These are phyloP conservation scores for Fusarium sp. DNA, from an alignment of 2,329 filamentous ascomycete genomes.

Conservation along the genomic window DNA sequence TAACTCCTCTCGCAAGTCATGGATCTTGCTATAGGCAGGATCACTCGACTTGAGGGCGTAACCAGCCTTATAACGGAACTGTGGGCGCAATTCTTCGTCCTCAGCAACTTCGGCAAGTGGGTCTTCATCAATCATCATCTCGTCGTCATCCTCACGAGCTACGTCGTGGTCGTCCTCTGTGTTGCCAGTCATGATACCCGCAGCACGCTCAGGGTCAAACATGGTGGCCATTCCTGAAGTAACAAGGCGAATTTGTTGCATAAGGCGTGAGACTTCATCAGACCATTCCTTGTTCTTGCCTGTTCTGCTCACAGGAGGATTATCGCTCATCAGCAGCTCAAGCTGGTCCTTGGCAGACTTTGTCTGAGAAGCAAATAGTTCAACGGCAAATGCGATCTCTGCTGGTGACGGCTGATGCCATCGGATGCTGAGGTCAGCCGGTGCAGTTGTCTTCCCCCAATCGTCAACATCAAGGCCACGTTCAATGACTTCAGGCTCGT, in stretches of 20 bases:
- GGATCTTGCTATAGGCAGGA: constrained; percentile 78
- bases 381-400: constrained; percentile 89
- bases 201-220: constrained; percentile 82
- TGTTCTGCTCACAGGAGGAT: constrained; percentile 85
- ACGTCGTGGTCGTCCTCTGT: constrained; percentile 64
- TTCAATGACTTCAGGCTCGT: constrained; percentile 79
- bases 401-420: constrained; percentile 88
- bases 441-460: constrained; percentile 84
- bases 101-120: constrained; percentile 73
- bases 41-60: constrained; percentile 73
- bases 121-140: constrained; percentile 59
- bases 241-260: constrained; percentile 88
- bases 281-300: constrained; percentile 99
- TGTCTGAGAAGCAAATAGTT: constrained; percentile 87
- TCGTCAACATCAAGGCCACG: constrained; percentile 79
- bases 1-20: constrained; percentile 81
- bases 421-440: constrained; percentile 81
- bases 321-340: constrained; percentile 80
- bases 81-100: constrained; percentile 84
- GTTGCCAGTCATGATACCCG: constrained; percentile 60
- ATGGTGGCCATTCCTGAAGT: constrained; percentile 89
- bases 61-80: constrained; percentile 89
- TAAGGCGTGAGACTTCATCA: constrained; percentile 90
- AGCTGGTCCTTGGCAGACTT: constrained; percentile 80
- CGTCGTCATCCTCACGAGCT: constrained; percentile 61